These are phyloP conservation scores for Gleditsia sinensis DNA, from an alignment of 306 rosid species.

Conservation along the genomic window DNA sequence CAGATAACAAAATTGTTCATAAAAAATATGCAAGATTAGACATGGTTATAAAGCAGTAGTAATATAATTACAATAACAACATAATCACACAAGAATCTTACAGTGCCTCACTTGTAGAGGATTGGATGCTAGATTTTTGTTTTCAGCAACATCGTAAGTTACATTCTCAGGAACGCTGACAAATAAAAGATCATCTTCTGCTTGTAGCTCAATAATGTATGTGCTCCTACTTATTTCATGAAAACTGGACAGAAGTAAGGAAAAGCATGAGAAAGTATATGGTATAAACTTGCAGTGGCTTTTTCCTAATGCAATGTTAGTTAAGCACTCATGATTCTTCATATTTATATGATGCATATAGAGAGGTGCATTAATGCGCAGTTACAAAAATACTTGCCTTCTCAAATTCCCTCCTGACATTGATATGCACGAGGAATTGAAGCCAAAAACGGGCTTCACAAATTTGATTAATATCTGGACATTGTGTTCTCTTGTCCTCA, in stretches of 20 bases:
- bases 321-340: background rate
- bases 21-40: background rate
- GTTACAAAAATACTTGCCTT: constrained; percentile 58
- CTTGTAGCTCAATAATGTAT: constrained; percentile 64
- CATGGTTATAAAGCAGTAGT: background rate
- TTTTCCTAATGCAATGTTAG: constrained; percentile 5
- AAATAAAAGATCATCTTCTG: constrained; percentile 49
- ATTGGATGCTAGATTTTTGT: constrained; percentile 84
- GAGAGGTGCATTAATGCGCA: background rate
- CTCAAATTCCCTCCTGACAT: constrained; percentile 68
- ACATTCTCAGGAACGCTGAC: constrained; percentile 74
- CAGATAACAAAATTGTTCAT: background rate
- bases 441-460: constrained; percentile 75
- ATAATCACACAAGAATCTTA: constrained; percentile 47
- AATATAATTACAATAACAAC: constrained; percentile 16
- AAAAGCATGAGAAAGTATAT: constrained; percentile 24
- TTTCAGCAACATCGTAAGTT: constrained; percentile 81
- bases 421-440: constrained; percentile 73
- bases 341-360: background rate
- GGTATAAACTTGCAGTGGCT: constrained; percentile 1
- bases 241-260: constrained; percentile 67
- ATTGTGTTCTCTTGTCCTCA: constrained; percentile 65
- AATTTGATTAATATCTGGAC: constrained; percentile 60
- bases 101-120: constrained; percentile 89
- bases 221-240: constrained; percentile 49